Evolutionary conservation across 225 moss, liverwort and hornwort species (phyloP).

Genomic region (Physcomitrellopsis africana): DNA sequence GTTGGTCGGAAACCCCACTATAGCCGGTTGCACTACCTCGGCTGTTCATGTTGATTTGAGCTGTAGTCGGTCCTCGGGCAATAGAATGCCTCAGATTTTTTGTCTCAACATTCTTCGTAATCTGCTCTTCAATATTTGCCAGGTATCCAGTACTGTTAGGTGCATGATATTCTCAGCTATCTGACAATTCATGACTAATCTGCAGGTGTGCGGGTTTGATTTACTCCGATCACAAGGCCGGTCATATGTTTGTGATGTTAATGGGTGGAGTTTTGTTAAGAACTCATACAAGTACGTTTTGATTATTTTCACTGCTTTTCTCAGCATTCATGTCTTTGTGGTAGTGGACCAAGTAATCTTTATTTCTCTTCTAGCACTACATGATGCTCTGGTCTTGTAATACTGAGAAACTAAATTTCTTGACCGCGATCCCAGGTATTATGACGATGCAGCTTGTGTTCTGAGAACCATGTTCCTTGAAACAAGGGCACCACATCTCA

Average conservation of each 20-base stretch:
- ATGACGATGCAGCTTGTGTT: conserved; percentile 98
- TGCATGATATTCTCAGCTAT: conserved; percentile 17
- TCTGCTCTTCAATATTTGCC: neutral
- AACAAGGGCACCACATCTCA: conserved; percentile 87
- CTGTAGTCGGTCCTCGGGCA: no score
- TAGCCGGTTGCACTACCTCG: no score
- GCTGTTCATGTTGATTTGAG: no score
- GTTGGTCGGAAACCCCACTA: no score
- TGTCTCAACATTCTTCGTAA: neutral
- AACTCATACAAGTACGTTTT: conserved; percentile 90
- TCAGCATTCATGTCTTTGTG: conserved; percentile 4
- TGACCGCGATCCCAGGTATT: conserved; percentile 70
- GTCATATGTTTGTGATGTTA: conserved; percentile 99
- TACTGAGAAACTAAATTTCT: conserved; percentile 16
- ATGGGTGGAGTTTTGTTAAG: conserved; percentile 99
- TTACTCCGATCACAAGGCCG: conserved; percentile 97
- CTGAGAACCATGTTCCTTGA: conserved; percentile 95
- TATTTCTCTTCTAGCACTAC: neutral
- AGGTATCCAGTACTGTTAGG: conserved; percentile 9
- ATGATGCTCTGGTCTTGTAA: conserved; percentile 3
- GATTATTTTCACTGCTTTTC: conserved; percentile 5
- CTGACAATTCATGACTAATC: conserved; percentile 20
- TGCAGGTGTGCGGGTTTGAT: conserved; percentile 98
- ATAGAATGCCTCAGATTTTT: no score
- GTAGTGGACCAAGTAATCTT: conserved; percentile 13